Conservation (phyloP, 2,329 filamentous ascomycete species). For the Chaetomium olivaceum region DNA sequence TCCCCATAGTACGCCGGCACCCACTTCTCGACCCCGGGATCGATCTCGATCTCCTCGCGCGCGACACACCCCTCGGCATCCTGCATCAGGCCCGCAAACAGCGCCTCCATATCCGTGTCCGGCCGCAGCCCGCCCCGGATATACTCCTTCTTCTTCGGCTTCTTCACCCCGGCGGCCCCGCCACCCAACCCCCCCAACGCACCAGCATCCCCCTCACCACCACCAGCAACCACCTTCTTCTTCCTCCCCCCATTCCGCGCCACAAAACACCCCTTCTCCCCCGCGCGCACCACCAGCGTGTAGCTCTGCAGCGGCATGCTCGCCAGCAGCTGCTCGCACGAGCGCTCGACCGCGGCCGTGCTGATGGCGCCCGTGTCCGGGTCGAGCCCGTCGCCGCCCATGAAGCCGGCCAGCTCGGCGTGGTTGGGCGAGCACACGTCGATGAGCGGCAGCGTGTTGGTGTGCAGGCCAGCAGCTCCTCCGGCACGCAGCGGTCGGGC, state of each 20-base stretch:
- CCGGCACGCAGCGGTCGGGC: conserved; percentile 79
- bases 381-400: conserved; percentile 62
- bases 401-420: conserved; percentile 82
- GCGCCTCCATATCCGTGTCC: conserved; percentile 63
- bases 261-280: conserved; percentile 70
- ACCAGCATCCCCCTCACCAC: conserved; percentile 22
- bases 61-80: conserved; percentile 55
- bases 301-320: conserved; percentile 66
- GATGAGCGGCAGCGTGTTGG: conserved; percentile 61
- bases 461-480: conserved; percentile 66
- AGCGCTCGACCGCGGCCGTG: conserved; percentile 54
- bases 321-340: conserved; percentile 63
- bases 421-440: conserved; percentile 79
- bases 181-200: conserved; percentile 22
- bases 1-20: conserved; percentile 30
- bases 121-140: conserved; percentile 54
- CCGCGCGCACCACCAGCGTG: conserved; percentile 68
- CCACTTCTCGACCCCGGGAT: conserved; percentile 47
- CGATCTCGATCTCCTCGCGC: conserved; percentile 60
- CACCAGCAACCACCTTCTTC: conserved; percentile 36
- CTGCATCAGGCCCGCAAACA: conserved; percentile 60
- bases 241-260: conserved; percentile 59
- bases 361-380: conserved; percentile 56
- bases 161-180: conserved; percentile 15
- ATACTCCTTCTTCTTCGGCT: conserved; percentile 29